Evolutionary conservation across 2,329 filamentous ascomycete genomes (phyloP).

Genomic region (Phoma sp.): DNA sequence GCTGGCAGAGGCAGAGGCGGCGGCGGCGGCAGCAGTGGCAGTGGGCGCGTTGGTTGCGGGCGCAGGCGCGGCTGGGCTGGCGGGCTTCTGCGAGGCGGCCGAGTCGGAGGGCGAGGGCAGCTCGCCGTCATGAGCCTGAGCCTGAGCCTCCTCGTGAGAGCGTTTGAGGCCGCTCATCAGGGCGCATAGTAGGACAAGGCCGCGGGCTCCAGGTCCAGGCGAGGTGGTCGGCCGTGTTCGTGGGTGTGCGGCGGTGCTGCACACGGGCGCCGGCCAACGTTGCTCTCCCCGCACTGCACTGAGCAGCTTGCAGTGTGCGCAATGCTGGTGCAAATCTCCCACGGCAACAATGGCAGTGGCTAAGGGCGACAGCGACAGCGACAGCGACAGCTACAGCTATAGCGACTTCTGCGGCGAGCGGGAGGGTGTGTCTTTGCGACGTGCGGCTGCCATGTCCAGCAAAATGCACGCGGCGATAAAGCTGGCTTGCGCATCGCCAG

Average conservation of each 20-base stretch:
- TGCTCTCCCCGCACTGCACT: slow-evolving; percentile 24
- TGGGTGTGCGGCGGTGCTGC: background rate
- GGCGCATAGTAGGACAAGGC: slow-evolving; percentile 40
- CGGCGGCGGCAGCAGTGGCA: background rate
- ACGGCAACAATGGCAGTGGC: background rate
- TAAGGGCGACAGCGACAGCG: background rate
- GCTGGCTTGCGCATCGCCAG: background rate
- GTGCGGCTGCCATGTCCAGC: slow-evolving; percentile 22
- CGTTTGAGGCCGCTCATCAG: slow-evolving; percentile 50
- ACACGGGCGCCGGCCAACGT: background rate
- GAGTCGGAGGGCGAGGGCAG: slow-evolving; percentile 37
- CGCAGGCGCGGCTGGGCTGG: slow-evolving; percentile 32
- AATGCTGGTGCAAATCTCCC: background rate
- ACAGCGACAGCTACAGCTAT: too few relatives aligned
- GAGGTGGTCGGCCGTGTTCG: slow-evolving; percentile 1
- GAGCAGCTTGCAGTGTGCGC: background rate
- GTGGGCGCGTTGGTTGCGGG: background rate
- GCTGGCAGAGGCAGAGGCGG: background rate
- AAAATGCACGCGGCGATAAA: slow-evolving; percentile 20
- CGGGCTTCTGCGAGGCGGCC: slow-evolving; percentile 33
- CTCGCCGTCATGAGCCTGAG: slow-evolving; percentile 45
- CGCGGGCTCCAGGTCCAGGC: slow-evolving; percentile 1
- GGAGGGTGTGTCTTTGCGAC: background rate
- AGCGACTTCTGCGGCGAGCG: background rate
- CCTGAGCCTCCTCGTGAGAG: slow-evolving; percentile 47